These are phyloP conservation scores for Curvularia sp. DNA, from an alignment of 2,329 filamentous ascomycete genomes.

Conservation along the genomic window DNA sequence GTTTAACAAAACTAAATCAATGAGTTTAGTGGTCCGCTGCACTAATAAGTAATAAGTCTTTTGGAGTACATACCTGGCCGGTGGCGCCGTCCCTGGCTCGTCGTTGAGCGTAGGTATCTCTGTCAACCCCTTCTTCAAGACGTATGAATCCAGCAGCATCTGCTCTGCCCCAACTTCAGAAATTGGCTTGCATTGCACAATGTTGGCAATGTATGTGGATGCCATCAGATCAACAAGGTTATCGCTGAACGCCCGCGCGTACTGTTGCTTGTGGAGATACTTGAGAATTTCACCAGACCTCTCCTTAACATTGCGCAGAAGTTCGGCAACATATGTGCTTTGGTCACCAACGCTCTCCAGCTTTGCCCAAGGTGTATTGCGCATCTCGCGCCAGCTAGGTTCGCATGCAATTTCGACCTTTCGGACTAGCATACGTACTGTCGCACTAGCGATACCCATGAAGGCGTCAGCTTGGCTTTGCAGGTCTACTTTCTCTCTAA, in stretches of 20 bases:
- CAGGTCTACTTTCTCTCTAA: slow-evolving; percentile 78
- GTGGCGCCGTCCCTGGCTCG: slow-evolving; percentile 64
- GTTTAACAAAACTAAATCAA: slow-evolving; percentile 74
- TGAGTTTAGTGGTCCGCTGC: slow-evolving; percentile 26
- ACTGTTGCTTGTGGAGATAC: slow-evolving; percentile 86
- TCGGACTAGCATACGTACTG: slow-evolving; percentile 82
- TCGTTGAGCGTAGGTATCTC: slow-evolving; percentile 69
- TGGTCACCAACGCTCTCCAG: slow-evolving; percentile 94
- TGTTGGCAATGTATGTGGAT: slow-evolving; percentile 78
- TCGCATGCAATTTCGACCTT: slow-evolving; percentile 84
- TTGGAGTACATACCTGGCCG: slow-evolving; percentile 52
- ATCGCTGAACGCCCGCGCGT: slow-evolving; percentile 92
- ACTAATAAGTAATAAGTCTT: background rate
- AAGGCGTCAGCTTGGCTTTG: slow-evolving; percentile 95
- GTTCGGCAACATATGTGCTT: slow-evolving; percentile 85
- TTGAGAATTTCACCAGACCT: slow-evolving; percentile 77
- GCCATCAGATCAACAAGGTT: slow-evolving; percentile 91
- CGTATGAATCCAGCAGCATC: slow-evolving; percentile 96
- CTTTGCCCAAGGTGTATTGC: slow-evolving; percentile 91
- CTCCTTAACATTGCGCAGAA: slow-evolving; percentile 75
- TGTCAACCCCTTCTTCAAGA: slow-evolving; percentile 79
- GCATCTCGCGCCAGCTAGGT: slow-evolving; percentile 94
- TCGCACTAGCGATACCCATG: slow-evolving; percentile 89
- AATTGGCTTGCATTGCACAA: slow-evolving; percentile 88
- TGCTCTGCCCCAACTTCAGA: slow-evolving; percentile 95